phyloP scores from a whole-genome alignment of 805 yeast genomes.

The Starmerella bombicola region DNA sequence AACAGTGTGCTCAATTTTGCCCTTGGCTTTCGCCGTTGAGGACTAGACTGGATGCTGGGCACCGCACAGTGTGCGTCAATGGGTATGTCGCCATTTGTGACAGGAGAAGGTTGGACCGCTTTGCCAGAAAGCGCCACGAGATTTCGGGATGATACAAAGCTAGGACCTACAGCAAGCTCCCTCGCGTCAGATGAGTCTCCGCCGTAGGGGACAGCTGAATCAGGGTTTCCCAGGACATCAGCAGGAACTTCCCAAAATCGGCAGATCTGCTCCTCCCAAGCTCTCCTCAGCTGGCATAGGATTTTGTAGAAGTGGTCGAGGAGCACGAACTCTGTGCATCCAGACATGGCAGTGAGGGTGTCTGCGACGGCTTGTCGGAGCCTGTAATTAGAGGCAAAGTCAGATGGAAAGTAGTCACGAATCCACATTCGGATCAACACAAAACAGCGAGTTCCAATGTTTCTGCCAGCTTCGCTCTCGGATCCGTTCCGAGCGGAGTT shows the following conservation, averaged over 20 bases:
- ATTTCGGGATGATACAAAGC: neutral
- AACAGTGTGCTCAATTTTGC: slow-evolving; percentile 12
- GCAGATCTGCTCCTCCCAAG: slow-evolving; percentile 36
- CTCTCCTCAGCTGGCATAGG: slow-evolving; percentile 36
- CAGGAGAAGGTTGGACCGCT: neutral
- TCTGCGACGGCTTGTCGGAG: slow-evolving; percentile 30
- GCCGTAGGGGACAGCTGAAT: slow-evolving; percentile 26
- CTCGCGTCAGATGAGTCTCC: slow-evolving; percentile 20
- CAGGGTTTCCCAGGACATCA: slow-evolving; percentile 14
- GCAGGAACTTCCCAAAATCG: slow-evolving; percentile 27
- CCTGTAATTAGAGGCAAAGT: slow-evolving; percentile 47
- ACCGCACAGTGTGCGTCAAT: slow-evolving; percentile 21
- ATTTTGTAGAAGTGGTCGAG: slow-evolving; percentile 28
- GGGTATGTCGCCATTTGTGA: slow-evolving; percentile 25
- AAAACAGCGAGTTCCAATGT: slow-evolving; percentile 67
- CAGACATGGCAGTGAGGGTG: slow-evolving; percentile 17
- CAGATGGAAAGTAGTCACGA: slow-evolving; percentile 74
- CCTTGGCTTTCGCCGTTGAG: slow-evolving; percentile 11
- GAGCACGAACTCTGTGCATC: slow-evolving; percentile 22
- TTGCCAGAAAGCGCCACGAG: neutral
- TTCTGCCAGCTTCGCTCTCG: slow-evolving; percentile 40
- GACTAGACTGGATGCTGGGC: slow-evolving; percentile 17
- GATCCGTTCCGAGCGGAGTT: slow-evolving; percentile 21
- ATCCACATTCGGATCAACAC: slow-evolving; percentile 85
- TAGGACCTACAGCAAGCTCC: neutral